Conservation (phyloP, 1,284 basidiomycete genomes). For the Ustilago bromivora region DNA sequence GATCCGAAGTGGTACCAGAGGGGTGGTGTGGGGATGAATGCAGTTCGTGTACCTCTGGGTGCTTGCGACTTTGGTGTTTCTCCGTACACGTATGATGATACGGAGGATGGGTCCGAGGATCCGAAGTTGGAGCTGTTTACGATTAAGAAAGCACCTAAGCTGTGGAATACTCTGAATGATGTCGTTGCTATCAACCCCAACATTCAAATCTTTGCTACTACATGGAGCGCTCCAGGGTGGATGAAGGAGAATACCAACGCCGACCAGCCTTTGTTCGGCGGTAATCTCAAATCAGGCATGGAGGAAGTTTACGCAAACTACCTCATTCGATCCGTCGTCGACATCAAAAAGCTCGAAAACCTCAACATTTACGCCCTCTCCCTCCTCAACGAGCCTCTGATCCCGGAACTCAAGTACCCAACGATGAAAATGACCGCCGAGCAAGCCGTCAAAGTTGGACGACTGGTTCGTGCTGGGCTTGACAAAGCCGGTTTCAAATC, state of each 20-base stretch:
- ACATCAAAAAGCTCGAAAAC: slow-evolving; percentile 38
- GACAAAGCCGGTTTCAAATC: slow-evolving; percentile 30
- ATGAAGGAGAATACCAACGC: slow-evolving; percentile 51
- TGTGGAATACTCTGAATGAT: slow-evolving; percentile 49
- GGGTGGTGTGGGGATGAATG: slow-evolving; percentile 51
- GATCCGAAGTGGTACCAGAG: slow-evolving; percentile 28
- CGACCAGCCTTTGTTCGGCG: slow-evolving; percentile 44
- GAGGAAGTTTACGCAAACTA: slow-evolving; percentile 50
- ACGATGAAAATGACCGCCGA: slow-evolving; percentile 34
- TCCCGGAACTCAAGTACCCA: slow-evolving; percentile 37
- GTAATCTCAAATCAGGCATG: slow-evolving; percentile 39
- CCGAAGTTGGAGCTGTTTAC: slow-evolving; percentile 39
- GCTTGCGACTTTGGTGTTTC: slow-evolving; percentile 50
- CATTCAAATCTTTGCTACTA: slow-evolving; percentile 41
- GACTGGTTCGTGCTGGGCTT: slow-evolving; percentile 24
- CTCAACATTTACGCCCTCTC: slow-evolving; percentile 32
- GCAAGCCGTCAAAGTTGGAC: slow-evolving; percentile 37
- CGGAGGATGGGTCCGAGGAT: slow-evolving; percentile 48
- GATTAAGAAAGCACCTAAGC: slow-evolving; percentile 57
- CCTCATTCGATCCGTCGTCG: slow-evolving; percentile 36
- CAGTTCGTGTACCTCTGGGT: slow-evolving; percentile 53
- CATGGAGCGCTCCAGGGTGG: slow-evolving; percentile 60
- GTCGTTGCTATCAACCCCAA: slow-evolving; percentile 37
- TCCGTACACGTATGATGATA: slow-evolving; percentile 59
- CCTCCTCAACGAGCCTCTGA: slow-evolving; percentile 53